phyloP scores from a whole-genome alignment of 2,329 filamentous ascomycete genomes.

The Onygenales sp. region DNA sequence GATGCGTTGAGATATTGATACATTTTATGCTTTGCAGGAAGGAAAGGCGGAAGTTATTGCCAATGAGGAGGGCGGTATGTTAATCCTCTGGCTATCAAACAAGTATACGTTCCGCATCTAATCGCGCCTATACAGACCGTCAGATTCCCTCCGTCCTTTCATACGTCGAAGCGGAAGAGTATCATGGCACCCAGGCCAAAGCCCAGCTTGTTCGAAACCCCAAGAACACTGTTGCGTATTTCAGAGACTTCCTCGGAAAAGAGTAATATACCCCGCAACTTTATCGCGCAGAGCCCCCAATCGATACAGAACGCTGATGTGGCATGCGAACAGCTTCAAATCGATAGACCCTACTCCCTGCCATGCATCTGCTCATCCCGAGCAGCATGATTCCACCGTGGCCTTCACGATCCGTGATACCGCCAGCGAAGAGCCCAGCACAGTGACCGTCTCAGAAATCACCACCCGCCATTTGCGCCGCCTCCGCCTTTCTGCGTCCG shows the following conservation, averaged over 20 bases:
- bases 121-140: conserved; percentile 54
- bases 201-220: conserved; percentile 84
- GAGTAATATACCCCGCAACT: conserved; percentile 49
- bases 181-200: conserved; percentile 93
- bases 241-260: conserved; percentile 91
- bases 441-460: conserved; percentile 68
- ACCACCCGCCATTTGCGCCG: conserved; percentile 76
- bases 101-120: conserved; percentile 7
- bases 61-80: conserved; percentile 90
- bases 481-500: conserved; percentile 71
- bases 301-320: neutral
- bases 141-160: conserved; percentile 93
- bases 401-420: conserved; percentile 80
- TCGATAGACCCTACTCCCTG: conserved; percentile 92
- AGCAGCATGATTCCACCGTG: conserved; percentile 61
- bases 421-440: conserved; percentile 53
- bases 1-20: conserved; percentile 9
- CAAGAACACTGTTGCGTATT: conserved; percentile 88
- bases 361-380: conserved; percentile 85
- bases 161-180: conserved; percentile 93
- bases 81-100: neutral
- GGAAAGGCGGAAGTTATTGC: conserved; percentile 97
- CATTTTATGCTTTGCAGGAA: conserved; percentile 42
- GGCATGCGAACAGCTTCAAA: conserved; percentile 55
- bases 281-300: neutral